A percentile compares a stretch with the other conserved stretches of the same genome.
Evolutionary conservation across 179 eudicot species (phyloP).

Genomic region (Amaranthus tricolor): DNA sequence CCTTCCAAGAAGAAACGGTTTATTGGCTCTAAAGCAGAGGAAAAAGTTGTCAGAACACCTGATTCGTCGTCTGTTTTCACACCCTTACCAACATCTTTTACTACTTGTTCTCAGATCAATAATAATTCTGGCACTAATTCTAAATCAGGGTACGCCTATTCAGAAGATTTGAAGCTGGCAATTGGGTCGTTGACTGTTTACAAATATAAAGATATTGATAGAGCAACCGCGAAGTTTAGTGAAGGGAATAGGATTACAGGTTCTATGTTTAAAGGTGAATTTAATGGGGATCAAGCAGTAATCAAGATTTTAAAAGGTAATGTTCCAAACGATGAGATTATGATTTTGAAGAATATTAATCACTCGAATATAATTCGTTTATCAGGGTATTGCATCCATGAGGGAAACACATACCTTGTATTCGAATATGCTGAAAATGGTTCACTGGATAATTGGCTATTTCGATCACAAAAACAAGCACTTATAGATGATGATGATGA

Average conservation of each 20-base stretch:
- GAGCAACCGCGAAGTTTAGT: constrained; percentile 52
- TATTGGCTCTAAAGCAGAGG: background rate
- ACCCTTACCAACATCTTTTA: constrained; percentile 25
- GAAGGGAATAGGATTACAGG: constrained; percentile 52
- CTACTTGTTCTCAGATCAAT: constrained; percentile 9
- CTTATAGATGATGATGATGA: background rate
- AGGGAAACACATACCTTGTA: constrained; percentile 67
- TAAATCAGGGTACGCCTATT: constrained; percentile 29
- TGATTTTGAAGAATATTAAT: constrained; percentile 54
- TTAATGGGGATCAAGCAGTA: constrained; percentile 66
- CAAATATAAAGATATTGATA: constrained; percentile 49
- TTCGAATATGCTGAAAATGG: constrained; percentile 73
- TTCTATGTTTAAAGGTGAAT: constrained; percentile 50
- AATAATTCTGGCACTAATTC: background rate
- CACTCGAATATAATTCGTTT: constrained; percentile 63
- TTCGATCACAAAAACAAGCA: constrained; percentile 9
- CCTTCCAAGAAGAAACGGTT: constrained; percentile 24
- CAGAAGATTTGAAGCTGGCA: constrained; percentile 45
- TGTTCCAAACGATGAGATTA: constrained; percentile 52
- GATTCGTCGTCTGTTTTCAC: constrained; percentile 18
- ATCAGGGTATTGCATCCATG: constrained; percentile 67
- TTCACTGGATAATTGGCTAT: constrained; percentile 55
- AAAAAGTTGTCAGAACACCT: constrained; percentile 9
- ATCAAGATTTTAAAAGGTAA: constrained; percentile 65
- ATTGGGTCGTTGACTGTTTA: constrained; percentile 52